Conservation (phyloP, 352 stramenopile genomes). For the Phytophthora melonis region DNA sequence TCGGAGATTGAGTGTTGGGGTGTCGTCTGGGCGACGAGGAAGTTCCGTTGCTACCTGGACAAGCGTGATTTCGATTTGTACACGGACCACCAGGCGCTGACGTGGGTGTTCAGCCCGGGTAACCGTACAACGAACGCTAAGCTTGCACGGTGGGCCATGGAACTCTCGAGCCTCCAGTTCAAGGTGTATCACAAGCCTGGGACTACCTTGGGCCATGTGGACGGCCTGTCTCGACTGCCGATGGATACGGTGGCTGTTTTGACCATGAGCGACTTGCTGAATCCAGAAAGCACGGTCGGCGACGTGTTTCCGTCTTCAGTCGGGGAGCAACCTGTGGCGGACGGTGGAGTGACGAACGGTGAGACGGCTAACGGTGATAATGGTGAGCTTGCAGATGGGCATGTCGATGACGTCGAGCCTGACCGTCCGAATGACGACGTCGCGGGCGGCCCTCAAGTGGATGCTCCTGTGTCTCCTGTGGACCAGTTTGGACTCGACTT, state of each 20-base stretch:
- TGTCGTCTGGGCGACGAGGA: not conserved
- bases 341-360: too few relatives aligned
- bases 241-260: not conserved
- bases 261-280: not conserved
- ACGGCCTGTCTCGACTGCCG: constrained; percentile 8
- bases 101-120: not conserved
- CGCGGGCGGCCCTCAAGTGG: too few relatives aligned
- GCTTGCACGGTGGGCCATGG: constrained; percentile 13
- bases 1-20: constrained; percentile 13
- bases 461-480: too few relatives aligned
- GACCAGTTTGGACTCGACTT: too few relatives aligned
- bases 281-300: too few relatives aligned
- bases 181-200: constrained; percentile 14
- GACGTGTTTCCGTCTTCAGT: too few relatives aligned
- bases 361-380: too few relatives aligned
- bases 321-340: too few relatives aligned
- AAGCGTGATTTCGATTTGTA: not conserved
- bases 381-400: too few relatives aligned
- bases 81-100: not conserved
- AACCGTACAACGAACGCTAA: constrained; percentile 9
- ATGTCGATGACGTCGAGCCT: too few relatives aligned
- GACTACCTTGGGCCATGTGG: constrained; percentile 8
- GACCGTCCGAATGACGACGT: too few relatives aligned
- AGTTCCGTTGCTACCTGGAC: not conserved
- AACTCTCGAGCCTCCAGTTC: constrained; percentile 12